A percentile compares a stretch with the other conserved stretches of the same genome.
Evolutionary conservation across 1,139 yeast genomes (phyloP).

Genomic region (Saccharomyces hybrid): DNA sequence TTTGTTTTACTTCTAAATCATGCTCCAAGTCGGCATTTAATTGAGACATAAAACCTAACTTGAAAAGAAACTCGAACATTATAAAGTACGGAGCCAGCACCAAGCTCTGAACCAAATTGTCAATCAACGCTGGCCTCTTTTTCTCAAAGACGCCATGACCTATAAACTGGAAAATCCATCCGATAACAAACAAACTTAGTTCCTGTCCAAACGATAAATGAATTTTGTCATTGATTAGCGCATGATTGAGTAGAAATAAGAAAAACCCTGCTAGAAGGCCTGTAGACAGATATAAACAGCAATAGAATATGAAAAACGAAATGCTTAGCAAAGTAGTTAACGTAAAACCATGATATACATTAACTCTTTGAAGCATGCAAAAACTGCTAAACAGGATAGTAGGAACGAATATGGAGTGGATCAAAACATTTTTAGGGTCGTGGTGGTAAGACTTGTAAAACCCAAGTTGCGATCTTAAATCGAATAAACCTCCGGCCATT

Average conservation of each 20-base stretch:
- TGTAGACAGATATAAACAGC: conserved; percentile 35
- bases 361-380: conserved; percentile 35
- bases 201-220: conserved; percentile 10
- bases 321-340: conserved; percentile 35
- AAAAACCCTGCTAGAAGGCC: conserved; percentile 38
- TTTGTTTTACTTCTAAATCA: conserved; percentile 12
- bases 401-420: conserved; percentile 79
- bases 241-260: conserved; percentile 20
- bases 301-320: conserved; percentile 39
- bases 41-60: conserved; percentile 52
- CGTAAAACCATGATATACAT: conserved; percentile 27
- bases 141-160: conserved; percentile 83
- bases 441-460: conserved; percentile 82
- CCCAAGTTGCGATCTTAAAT: conserved; percentile 60
- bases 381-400: conserved; percentile 54
- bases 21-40: conserved; percentile 49
- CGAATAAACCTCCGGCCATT: conserved; percentile 26
- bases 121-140: conserved; percentile 81
- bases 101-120: conserved; percentile 74
- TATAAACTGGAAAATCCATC: conserved; percentile 84
- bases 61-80: conserved; percentile 64
- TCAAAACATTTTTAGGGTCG: conserved; percentile 58
- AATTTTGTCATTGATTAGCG: conserved; percentile 11
- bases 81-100: conserved; percentile 91
- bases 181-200: conserved; percentile 38